Evolutionary conservation across 140 eudicot species (phyloP).

Genomic region (Oenanthe javanica): DNA sequence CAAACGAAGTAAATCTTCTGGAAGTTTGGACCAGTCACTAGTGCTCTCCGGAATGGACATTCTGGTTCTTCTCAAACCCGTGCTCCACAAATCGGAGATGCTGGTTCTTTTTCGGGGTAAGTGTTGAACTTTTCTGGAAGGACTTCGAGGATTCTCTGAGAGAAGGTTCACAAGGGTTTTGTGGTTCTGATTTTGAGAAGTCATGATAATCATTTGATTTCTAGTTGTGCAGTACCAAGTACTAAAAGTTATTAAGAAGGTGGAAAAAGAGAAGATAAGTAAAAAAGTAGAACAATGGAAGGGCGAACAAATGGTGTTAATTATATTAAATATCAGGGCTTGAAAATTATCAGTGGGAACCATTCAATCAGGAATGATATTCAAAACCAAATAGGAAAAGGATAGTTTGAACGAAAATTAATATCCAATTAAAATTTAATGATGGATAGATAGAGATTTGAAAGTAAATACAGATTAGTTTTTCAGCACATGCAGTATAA

Average conservation of each 20-base stretch:
- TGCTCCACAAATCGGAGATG: neutral
- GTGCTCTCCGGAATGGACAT: neutral
- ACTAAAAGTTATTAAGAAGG: neutral
- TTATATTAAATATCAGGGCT: neutral
- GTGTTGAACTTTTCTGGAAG: neutral
- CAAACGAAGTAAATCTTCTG: neutral
- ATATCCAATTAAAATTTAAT: neutral
- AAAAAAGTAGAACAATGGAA: neutral
- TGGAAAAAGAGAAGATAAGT: neutral
- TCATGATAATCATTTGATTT: neutral
- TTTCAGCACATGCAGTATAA: neutral
- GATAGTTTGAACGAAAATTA: neutral
- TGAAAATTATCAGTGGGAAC: neutral
- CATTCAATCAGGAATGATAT: constrained; percentile 5
- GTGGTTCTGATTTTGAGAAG: neutral
- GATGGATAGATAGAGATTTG: neutral
- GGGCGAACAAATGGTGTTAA: neutral
- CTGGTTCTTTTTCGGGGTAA: neutral
- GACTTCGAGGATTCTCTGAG: neutral
- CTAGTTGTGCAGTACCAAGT: neutral
- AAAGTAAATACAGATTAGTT: neutral
- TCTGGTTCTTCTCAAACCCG: constrained; percentile 2
- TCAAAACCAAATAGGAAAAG: neutral
- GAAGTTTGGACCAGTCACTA: constrained; percentile 3
- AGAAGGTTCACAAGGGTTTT: constrained; percentile 2